Conservation (phyloP, 371 early-diverging fungal genomes). For the Mortierella sp. region DNA sequence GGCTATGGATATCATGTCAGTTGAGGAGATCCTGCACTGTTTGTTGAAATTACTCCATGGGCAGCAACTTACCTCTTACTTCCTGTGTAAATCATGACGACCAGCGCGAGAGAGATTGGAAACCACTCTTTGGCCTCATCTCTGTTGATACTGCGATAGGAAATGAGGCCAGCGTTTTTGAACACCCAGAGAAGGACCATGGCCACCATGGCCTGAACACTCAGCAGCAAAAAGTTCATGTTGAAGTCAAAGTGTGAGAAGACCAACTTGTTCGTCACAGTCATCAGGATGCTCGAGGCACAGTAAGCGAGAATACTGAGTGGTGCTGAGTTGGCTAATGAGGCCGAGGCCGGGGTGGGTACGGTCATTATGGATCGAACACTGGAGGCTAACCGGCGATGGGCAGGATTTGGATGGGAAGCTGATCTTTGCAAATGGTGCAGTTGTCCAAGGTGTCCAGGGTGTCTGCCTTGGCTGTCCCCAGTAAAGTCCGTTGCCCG, state of each 20-base stretch:
- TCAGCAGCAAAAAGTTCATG: conserved; percentile 91
- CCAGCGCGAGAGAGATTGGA: conserved; percentile 86
- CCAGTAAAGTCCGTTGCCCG: too few species aligned
- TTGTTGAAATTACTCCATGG: background rate
- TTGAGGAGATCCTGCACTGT: too few species aligned
- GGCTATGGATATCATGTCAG: conserved; percentile 27
- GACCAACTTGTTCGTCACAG: conserved; percentile 95
- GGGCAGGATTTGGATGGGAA: too few species aligned
- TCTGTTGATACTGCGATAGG: conserved; percentile 70
- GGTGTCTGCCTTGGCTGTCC: too few species aligned
- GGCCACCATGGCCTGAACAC: conserved; percentile 72
- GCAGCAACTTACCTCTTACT: conserved; percentile 74
- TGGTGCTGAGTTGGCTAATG: conserved; percentile 46
- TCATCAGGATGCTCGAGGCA: conserved; percentile 93
- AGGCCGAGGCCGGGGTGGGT: background rate
- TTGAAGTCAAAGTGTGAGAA: conserved; percentile 88
- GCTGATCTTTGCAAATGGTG: too few species aligned
- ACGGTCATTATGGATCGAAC: too few species aligned
- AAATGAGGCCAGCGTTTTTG: conserved; percentile 72
- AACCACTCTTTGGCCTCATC: conserved; percentile 86
- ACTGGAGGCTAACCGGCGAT: too few species aligned
- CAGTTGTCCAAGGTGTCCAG: too few species aligned
- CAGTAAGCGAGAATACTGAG: conserved; percentile 87
- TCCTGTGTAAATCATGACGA: conserved; percentile 98
- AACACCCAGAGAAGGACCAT: conserved; percentile 52